These are phyloP conservation scores for Pharus latifolius DNA, from an alignment of 176 grass and related monocot genomes.

Conservation along the genomic window DNA sequence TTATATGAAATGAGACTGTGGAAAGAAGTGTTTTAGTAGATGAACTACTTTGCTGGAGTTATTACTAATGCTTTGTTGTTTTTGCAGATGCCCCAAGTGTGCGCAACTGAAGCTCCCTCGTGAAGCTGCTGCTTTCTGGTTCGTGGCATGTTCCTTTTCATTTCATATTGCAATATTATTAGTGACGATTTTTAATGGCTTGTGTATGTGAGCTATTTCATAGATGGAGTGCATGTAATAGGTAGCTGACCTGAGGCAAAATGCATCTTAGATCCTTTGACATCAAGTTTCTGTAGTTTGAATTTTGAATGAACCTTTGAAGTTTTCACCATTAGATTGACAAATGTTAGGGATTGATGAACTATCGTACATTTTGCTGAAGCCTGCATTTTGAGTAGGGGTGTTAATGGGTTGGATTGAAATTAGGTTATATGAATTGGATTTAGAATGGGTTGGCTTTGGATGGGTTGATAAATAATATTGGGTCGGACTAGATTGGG, in stretches of 20 bases:
- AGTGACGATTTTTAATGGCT: neutral
- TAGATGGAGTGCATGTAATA: neutral
- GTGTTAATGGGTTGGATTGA: no score
- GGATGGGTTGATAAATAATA: no score
- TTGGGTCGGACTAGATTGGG: no score
- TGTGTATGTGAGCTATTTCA: neutral
- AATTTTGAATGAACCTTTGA: neutral
- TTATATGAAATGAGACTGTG: no score
- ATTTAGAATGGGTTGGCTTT: no score
- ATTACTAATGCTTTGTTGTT: neutral
- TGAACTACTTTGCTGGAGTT: neutral
- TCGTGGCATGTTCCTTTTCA: neutral
- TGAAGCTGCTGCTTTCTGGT: conserved; percentile 88
- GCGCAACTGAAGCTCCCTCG: conserved; percentile 67
- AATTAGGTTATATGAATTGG: no score
- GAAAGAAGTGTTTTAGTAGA: neutral
- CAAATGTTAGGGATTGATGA: neutral
- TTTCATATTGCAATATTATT: neutral
- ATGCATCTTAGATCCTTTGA: neutral
- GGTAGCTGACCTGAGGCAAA: neutral
- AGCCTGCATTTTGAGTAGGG: no score
- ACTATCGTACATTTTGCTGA: no score
- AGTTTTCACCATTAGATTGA: neutral
- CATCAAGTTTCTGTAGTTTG: neutral
- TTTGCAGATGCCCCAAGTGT: conserved; percentile 90